Base-by-base conservation (phyloP, 768 basidiomycete species). In the Butyriboletus loyo region DNA sequence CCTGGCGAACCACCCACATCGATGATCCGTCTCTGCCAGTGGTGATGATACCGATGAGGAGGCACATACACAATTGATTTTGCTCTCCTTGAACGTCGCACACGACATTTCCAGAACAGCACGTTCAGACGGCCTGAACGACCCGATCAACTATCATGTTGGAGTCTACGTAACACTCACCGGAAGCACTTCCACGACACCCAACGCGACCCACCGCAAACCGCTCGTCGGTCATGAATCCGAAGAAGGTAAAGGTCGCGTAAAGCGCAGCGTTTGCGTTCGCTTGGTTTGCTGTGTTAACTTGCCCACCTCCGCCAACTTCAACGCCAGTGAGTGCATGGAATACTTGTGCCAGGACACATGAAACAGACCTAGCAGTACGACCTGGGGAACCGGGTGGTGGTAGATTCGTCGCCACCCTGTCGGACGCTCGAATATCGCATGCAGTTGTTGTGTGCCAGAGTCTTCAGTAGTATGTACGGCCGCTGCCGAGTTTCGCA, bases 321-420 rank as follows among this genome's bases (percentile, higher is more conserved):
- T n/a, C 91, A 40, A 94, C 76, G 31, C 90, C 89, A 50, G 81
- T 86, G 61, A 91, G 73, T 0, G 89, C 83, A 62, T 91, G 92
- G 72, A 88, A 91, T 50, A 90, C n/a, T n/a, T n/a, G n/a, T 78
- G 52, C 89, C 89, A 66, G 71, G 72, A 50, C 73, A 57, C 82
- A 83, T 80, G 64, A 83, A 83, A 55, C 61, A 68, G 24, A 89
- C 86, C 89, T 17, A 89, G 73, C 67, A 91, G 71, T 0, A 46
- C 49, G 45, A 87, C 71, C 49, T 68, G 67, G 14, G 56, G 31
- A 21, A 50, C 1, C 0, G 84, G 81, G 55, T 86, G 76, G 54
- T 79, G 77, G 65, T 85, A 86, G 28, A 82, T 22, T 6, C 79
- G 75, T 60, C 72, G 78, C 60, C 83, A 60, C 36, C 84, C 83